Evolutionary conservation across 2,329 filamentous ascomycete species (phyloP).

Genomic region (Grosmannia huntii): DNA sequence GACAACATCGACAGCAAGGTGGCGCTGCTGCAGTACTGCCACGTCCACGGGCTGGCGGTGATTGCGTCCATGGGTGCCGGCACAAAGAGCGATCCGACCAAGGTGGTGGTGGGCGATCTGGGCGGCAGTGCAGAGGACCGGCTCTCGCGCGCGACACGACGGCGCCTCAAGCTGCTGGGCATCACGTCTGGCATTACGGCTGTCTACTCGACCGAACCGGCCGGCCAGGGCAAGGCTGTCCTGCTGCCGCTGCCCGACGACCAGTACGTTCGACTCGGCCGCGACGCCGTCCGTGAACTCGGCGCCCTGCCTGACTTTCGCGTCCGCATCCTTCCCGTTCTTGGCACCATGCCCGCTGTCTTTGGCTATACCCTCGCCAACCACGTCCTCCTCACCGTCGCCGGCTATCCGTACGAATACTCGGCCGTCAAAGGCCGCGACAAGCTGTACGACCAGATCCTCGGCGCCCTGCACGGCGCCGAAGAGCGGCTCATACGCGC

Average conservation of each 20-base stretch:
- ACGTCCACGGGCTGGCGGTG: constrained; percentile 62
- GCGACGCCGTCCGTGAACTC: constrained; percentile 60
- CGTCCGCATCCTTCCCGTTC: constrained; percentile 83
- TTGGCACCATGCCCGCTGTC: constrained; percentile 94
- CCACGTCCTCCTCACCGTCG: constrained; percentile 72
- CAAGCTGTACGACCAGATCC: constrained; percentile 81
- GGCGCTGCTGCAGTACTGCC: constrained; percentile 75
- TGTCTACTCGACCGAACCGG: constrained; percentile 85
- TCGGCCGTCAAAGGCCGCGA: constrained; percentile 68
- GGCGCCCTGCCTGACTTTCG: constrained; percentile 86
- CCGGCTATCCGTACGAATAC: constrained; percentile 76
- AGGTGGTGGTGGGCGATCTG: constrained; percentile 84
- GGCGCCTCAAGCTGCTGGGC: constrained; percentile 64
- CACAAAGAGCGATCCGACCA: constrained; percentile 77
- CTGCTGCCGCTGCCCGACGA: constrained; percentile 77
- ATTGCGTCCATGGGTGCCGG: constrained; percentile 95
- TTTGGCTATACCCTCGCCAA: constrained; percentile 90
- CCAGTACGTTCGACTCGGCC: constrained; percentile 66
- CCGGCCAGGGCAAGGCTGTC: constrained; percentile 80
- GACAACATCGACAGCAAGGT: constrained; percentile 99
- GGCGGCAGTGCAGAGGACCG: constrained; percentile 78
- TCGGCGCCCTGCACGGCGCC: constrained; percentile 59
- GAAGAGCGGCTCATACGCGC: constrained; percentile 61
- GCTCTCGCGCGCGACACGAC: constrained; percentile 71
- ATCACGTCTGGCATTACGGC: constrained; percentile 78